Percentiles rank a stretch among this genome's conserved stretches.
These are phyloP conservation scores for Suhomyces kilbournensis DNA, from an alignment of 805 yeast genomes.

Conservation along the genomic window DNA sequence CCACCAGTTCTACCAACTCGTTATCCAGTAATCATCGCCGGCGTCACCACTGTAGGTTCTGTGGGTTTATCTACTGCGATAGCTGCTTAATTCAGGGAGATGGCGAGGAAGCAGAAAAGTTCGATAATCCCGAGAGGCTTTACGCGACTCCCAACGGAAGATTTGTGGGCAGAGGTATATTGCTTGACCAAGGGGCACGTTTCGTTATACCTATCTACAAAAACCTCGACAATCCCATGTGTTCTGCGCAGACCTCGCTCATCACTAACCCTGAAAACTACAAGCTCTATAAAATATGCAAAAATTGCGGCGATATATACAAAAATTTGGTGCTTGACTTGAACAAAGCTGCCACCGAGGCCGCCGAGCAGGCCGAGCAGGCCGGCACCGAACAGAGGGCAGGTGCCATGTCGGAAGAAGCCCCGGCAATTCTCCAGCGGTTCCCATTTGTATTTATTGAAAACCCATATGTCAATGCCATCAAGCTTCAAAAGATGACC, in stretches of 20 bases:
- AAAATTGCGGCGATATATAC: slow-evolving; percentile 29
- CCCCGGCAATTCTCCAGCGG: slow-evolving; percentile 5
- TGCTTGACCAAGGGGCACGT: slow-evolving; percentile 26
- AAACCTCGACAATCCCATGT: slow-evolving; percentile 15
- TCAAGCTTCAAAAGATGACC: not conserved
- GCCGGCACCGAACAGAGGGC: slow-evolving; percentile 4
- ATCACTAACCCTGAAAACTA: slow-evolving; percentile 9
- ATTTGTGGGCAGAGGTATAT: slow-evolving; percentile 13
- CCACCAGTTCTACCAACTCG: not conserved
- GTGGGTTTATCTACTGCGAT: slow-evolving; percentile 47
- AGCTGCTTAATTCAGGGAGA: slow-evolving; percentile 13
- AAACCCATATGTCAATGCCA: slow-evolving; percentile 20
- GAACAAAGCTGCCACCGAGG: slow-evolving; percentile 11
- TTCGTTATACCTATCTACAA: slow-evolving; percentile 35
- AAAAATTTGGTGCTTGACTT: slow-evolving; percentile 11
- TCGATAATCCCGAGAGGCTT: slow-evolving; percentile 1
- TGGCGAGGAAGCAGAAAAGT: slow-evolving; percentile 6
- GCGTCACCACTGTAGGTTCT: slow-evolving; percentile 51
- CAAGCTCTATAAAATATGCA: slow-evolving; percentile 32
- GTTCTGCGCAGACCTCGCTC: slow-evolving; percentile 3
- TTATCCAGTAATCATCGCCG: not conserved
- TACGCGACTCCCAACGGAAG: slow-evolving; percentile 7
- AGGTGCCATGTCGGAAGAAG: slow-evolving; percentile 1
- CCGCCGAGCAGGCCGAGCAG: slow-evolving; percentile 5
- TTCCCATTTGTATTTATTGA: slow-evolving; percentile 20